Evolutionary conservation across 805 yeast genomes (phyloP), one percentile per base, ranked within the genome.

Genomic region (Ogataea angusta): DNA sequence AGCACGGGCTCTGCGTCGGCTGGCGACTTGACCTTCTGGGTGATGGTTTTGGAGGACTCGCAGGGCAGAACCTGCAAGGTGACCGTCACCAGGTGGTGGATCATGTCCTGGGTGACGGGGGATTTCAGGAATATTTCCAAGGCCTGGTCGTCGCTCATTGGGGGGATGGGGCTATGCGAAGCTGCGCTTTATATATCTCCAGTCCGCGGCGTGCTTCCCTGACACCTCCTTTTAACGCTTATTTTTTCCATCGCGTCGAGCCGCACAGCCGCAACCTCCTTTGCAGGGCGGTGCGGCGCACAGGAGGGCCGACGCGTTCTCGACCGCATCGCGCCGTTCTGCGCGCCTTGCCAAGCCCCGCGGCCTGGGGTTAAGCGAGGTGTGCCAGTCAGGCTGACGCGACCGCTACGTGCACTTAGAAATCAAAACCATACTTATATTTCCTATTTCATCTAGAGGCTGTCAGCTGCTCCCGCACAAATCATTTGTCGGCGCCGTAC

Each of bases 91-190:
- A 83, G 59, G 56, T 75, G 81, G 57, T 78, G 82, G 51, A 83
- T 73, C 85, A 83, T 82, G 49, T 82, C 87, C 53, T 80, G 84
- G 10, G 85, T 74, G 43, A 82, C 83, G 21, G 89, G 88, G 3
- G 83, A 70, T 50, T 72, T 72, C 64, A 80, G 67, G 49, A 82
- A 72, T 37, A 79, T 62, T 42, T 70, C 67, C 48, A 82, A 71
- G 34, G 87, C 86, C 66, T 82, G 72, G 19, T 66, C 50, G 55
- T 74, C 73, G 18, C 71, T 67, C 76, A 71, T 71, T 12, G 15
- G 21, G 10, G 9, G 14, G 30, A 22, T 6, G 5, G 5, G 12
- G 8, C 26, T n/a, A 14, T 6, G 26, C 18, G 12, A 7, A 4
- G 18, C 26, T 18, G 17, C 12, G 31, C 25, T 25, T 31, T 38